Conservation (phyloP, 768 basidiomycete species). For the Lactifluus rugatus region DNA sequence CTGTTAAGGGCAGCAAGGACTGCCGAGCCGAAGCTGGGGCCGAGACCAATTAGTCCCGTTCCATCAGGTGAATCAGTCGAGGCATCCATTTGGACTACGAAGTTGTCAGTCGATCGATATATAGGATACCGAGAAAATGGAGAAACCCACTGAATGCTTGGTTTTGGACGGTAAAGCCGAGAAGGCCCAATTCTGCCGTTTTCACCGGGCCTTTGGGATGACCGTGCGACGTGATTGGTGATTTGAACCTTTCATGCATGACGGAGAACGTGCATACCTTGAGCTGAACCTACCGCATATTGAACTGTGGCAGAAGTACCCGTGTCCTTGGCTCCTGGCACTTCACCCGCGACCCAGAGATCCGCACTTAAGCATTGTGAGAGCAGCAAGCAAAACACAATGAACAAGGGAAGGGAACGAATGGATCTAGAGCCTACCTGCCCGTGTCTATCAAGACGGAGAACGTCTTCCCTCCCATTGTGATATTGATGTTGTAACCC, state of each 20-base stretch:
- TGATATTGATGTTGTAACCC: constrained; percentile 25
- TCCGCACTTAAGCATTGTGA: constrained; percentile 40
- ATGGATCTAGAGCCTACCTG: constrained; percentile 26
- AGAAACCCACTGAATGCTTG: constrained; percentile 38
- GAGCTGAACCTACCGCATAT: constrained; percentile 45
- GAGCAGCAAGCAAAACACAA: not conserved
- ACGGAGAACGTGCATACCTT: constrained; percentile 8
- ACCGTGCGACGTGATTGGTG: not conserved
- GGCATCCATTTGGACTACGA: constrained; percentile 33
- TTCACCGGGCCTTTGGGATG: constrained; percentile 32
- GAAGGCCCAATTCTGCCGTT: constrained; percentile 35
- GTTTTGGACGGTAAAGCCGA: constrained; percentile 34
- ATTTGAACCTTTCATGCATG: not conserved
- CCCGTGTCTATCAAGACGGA: constrained; percentile 36
- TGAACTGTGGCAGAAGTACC: constrained; percentile 31
- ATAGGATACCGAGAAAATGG: not conserved
- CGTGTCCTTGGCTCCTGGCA: constrained; percentile 33
- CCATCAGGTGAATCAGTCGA: constrained; percentile 26
- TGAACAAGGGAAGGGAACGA: not conserved
- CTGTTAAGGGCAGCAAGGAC: constrained; percentile 30
- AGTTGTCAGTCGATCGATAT: not conserved
- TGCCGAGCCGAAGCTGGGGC: constrained; percentile 44
- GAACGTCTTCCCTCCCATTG: constrained; percentile 28
- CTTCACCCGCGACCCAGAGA: constrained; percentile 44
- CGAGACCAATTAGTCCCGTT: constrained; percentile 44